These are phyloP conservation scores for Hypoxylon sp. DNA, from an alignment of 2,329 filamentous ascomycete species.

Conservation along the genomic window DNA sequence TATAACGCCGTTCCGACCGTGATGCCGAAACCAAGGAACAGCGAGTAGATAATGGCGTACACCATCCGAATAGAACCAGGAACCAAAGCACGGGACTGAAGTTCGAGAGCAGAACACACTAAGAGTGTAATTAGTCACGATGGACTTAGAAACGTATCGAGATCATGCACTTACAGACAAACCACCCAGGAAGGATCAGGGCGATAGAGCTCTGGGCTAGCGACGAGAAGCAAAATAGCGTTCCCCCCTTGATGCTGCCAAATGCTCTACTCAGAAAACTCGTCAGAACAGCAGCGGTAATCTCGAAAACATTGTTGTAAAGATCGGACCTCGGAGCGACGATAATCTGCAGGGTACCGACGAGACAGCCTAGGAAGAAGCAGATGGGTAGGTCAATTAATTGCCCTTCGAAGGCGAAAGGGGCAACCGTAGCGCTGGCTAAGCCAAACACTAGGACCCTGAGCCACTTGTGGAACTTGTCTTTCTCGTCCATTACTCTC, in stretches of 20 bases:
- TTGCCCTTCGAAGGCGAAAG: constrained; percentile 49
- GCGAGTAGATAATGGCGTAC: constrained; percentile 79
- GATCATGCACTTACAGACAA: constrained; percentile 52
- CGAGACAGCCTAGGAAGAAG: constrained; percentile 49
- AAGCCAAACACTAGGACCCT: constrained; percentile 50
- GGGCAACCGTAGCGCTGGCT: constrained; percentile 48
- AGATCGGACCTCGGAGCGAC: constrained; percentile 80
- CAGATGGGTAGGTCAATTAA: constrained; percentile 50
- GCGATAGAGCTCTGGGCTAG: constrained; percentile 80
- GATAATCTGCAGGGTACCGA: constrained; percentile 73
- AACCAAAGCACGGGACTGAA: constrained; percentile 76
- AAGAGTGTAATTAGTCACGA: constrained; percentile 14
- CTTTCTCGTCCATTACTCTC: constrained; percentile 45
- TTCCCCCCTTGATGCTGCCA: constrained; percentile 70
- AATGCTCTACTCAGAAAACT: constrained; percentile 78
- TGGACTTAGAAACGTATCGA: not conserved
- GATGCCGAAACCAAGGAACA: constrained; percentile 79
- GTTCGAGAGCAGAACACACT: constrained; percentile 65
- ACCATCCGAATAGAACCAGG: constrained; percentile 80
- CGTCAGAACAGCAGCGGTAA: constrained; percentile 71
- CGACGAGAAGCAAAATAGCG: constrained; percentile 77
- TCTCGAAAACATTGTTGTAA: constrained; percentile 68
- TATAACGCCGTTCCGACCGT: constrained; percentile 62
- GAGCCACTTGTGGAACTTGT: constrained; percentile 49
- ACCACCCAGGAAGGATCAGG: constrained; percentile 76